Percentiles rank a stretch among this genome's conserved stretches.
phyloP scores from a whole-genome alignment of 2,329 filamentous ascomycete genomes.

The Penicillium verrucosum region DNA sequence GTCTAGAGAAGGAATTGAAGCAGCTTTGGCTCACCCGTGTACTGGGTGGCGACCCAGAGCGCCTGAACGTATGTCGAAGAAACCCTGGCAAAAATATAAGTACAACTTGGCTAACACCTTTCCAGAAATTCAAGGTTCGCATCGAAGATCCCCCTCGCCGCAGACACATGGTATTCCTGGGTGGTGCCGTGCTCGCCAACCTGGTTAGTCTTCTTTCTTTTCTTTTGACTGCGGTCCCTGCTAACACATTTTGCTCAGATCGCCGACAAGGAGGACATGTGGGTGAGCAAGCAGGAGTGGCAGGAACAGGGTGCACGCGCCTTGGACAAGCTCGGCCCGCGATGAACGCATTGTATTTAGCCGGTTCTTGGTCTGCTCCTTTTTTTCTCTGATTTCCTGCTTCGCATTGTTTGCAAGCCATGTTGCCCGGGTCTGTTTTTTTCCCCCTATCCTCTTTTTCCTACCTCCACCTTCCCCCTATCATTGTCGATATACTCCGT shows the following conservation, averaged over 20 bases:
- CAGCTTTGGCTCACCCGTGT: constrained; percentile 96
- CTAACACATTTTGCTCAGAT: constrained; percentile 52
- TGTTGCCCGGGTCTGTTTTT: constrained; percentile 8
- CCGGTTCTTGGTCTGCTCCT: constrained; percentile 15
- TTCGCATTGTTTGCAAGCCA: constrained; percentile 24
- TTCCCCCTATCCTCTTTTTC: constrained; percentile 2
- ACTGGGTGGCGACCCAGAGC: constrained; percentile 84
- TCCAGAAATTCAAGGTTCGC: constrained; percentile 94
- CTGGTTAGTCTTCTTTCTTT: constrained; percentile 55
- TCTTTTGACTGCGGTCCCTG: neutral
- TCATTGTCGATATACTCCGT: constrained; percentile 20
- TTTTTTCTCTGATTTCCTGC: constrained; percentile 21
- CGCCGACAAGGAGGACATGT: constrained; percentile 98
- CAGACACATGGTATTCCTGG: constrained; percentile 99
- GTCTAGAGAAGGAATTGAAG: constrained; percentile 97
- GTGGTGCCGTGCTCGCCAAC: constrained; percentile 92
- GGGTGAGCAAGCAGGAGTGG: constrained; percentile 97
- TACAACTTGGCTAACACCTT: constrained; percentile 6
- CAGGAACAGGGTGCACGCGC: constrained; percentile 82
- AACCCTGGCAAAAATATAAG: neutral
- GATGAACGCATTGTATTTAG: constrained; percentile 51
- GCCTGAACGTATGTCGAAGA: constrained; percentile 61
- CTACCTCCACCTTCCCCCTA: neutral
- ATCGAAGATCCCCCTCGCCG: constrained; percentile 96
- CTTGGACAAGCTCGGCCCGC: constrained; percentile 87